Conservation (phyloP, 73 alveolate genomes). For the Symbiodinium natans region DNA sequence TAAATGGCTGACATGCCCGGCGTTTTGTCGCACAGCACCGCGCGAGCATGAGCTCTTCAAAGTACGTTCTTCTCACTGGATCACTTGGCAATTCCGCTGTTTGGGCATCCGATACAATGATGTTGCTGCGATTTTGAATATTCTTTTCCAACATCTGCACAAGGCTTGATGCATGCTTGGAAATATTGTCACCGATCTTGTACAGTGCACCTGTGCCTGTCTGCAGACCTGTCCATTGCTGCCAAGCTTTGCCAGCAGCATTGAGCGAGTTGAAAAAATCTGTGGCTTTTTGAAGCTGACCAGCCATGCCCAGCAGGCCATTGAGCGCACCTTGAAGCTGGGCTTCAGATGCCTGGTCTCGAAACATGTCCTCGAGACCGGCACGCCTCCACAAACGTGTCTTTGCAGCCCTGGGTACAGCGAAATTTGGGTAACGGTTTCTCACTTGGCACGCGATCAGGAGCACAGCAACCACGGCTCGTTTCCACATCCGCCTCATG, state of each 20-base stretch:
- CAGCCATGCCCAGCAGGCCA: not conserved
- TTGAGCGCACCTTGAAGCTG: constrained; percentile 51
- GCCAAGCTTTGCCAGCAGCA: constrained; percentile 37
- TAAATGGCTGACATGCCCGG: constrained; percentile 62
- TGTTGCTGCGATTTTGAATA: constrained; percentile 20
- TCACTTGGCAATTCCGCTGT: constrained; percentile 48
- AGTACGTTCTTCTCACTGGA: constrained; percentile 25
- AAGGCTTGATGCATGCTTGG: constrained; percentile 42
- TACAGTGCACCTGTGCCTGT: constrained; percentile 18
- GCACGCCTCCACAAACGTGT: constrained; percentile 48
- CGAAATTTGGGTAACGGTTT: constrained; percentile 10
- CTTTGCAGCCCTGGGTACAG: constrained; percentile 54
- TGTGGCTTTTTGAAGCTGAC: constrained; percentile 43
- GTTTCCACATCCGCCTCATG: constrained; percentile 60
- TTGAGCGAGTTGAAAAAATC: constrained; percentile 64
- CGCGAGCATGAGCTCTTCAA: constrained; percentile 68
- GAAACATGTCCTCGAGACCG: constrained; percentile 20
- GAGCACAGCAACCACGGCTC: constrained; percentile 44
- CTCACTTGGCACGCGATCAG: constrained; percentile 50
- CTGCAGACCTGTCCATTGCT: constrained; percentile 39
- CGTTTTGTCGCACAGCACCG: constrained; percentile 29
- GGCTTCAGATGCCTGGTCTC: constrained; percentile 31
- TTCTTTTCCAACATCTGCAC: constrained; percentile 25
- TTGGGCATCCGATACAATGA: constrained; percentile 28
- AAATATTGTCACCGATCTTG: constrained; percentile 37